Conservation (phyloP, 2,329 filamentous ascomycete genomes). For the Stachybotrys chartarum region DNA sequence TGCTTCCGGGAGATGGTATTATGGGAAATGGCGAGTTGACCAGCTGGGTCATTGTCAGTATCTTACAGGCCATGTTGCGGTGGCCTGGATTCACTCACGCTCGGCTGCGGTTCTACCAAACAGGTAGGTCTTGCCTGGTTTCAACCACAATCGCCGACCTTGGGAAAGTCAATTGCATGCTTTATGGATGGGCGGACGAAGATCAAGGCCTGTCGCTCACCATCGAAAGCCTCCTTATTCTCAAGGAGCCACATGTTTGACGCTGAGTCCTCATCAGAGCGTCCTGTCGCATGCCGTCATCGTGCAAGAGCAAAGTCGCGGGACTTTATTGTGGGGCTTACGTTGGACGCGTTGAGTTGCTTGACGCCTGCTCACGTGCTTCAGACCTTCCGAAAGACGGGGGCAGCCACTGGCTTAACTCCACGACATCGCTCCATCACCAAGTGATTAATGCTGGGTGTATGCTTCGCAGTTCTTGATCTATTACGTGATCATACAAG, state of each 20-base stretch:
- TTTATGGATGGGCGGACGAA: not conserved
- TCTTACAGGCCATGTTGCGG: too few relatives aligned
- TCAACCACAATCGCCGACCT: slow-evolving; percentile 64
- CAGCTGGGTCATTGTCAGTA: slow-evolving; percentile 35
- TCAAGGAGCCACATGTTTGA: slow-evolving; percentile 58
- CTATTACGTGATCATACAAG: not conserved
- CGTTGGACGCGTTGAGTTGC: not conserved
- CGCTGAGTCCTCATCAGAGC: not conserved
- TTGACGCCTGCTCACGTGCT: not conserved
- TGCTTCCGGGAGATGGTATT: slow-evolving; percentile 87
- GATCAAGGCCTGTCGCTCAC: slow-evolving; percentile 14
- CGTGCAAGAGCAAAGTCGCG: not conserved
- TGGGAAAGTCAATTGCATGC: not conserved
- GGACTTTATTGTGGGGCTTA: not conserved
- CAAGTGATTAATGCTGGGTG: too few relatives aligned
- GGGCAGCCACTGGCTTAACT: too few relatives aligned
- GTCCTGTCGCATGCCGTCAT: not conserved
- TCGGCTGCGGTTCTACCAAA: slow-evolving; percentile 73
- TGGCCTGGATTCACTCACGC: slow-evolving; percentile 33
- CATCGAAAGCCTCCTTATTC: slow-evolving; percentile 46
- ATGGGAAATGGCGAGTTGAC: slow-evolving; percentile 63
- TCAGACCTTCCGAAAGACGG: not conserved
- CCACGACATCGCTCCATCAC: too few relatives aligned
- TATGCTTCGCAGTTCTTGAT: not conserved
- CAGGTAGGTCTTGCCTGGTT: slow-evolving; percentile 77